phyloP scores from a whole-genome alignment of 164 flowering plant species.

The Stephania japonica region DNA sequence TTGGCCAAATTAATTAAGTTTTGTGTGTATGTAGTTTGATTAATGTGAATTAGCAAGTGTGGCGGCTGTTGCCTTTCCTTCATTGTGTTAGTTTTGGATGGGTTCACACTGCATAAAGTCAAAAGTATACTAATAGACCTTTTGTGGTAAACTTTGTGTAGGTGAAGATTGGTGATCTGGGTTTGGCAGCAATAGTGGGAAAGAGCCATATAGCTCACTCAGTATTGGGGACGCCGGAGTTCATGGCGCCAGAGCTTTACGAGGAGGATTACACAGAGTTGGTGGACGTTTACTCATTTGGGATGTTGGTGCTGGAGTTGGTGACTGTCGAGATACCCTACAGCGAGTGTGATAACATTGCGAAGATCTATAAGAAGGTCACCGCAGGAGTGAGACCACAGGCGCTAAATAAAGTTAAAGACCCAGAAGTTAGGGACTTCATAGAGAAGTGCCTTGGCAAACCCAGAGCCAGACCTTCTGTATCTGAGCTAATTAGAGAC shows the following conservation, averaged over 20 bases:
- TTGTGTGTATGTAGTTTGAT: background rate
- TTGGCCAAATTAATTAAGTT: too few species aligned
- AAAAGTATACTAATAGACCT: background rate
- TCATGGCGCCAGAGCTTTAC: conserved; percentile 82
- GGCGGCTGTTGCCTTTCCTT: background rate
- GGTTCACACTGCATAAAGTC: background rate
- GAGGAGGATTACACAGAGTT: conserved; percentile 74
- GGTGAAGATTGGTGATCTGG: conserved; percentile 85
- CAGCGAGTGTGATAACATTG: conserved; percentile 61
- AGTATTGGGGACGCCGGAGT: conserved; percentile 72
- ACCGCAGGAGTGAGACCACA: conserved; percentile 51
- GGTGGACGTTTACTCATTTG: conserved; percentile 77
- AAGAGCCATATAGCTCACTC: conserved; percentile 66
- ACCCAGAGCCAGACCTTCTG: conserved; percentile 61
- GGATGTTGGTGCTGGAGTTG: conserved; percentile 72
- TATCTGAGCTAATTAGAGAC: conserved; percentile 55
- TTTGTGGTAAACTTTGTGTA: conserved; percentile 9
- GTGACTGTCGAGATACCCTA: conserved; percentile 70
- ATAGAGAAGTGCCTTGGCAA: conserved; percentile 63
- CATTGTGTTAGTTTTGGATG: background rate
- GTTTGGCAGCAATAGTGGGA: conserved; percentile 65
- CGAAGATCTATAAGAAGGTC: conserved; percentile 70
- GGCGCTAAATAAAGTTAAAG: conserved; percentile 53
- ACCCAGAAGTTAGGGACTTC: conserved; percentile 52
- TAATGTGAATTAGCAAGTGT: background rate